phyloP scores from a whole-genome alignment of 2,329 filamentous ascomycete species.

The Cordyceps javanica region DNA sequence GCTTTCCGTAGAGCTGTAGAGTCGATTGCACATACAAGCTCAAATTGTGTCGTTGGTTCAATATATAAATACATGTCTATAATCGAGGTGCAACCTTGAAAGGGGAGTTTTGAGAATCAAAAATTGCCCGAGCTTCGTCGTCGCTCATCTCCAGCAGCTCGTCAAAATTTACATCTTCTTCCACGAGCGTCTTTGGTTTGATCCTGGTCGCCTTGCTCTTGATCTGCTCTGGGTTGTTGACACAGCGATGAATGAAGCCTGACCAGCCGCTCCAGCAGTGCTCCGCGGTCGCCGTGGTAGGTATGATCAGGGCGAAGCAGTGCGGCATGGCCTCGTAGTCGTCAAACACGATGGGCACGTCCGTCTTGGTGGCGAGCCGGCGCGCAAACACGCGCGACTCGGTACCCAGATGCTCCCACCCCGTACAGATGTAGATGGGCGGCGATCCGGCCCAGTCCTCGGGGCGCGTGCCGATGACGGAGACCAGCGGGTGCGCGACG shows the following conservation, averaged over 20 bases:
- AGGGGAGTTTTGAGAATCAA: conserved; percentile 15
- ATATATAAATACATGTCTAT: neutral
- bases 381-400: conserved; percentile 57
- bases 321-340: conserved; percentile 80
- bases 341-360: conserved; percentile 58
- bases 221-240: conserved; percentile 28
- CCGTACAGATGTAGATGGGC: conserved; percentile 62
- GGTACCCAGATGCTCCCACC: conserved; percentile 66
- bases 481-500: conserved; percentile 61
- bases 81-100: conserved; percentile 14
- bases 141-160: conserved; percentile 29
- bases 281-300: conserved; percentile 35
- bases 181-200: conserved; percentile 45
- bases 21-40: no score
- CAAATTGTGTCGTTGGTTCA: no score
- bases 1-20: no score
- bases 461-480: conserved; percentile 45
- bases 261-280: conserved; percentile 52
- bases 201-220: conserved; percentile 38
- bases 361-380: conserved; percentile 44
- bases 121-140: conserved; percentile 14
- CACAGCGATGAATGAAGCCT: conserved; percentile 44
- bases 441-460: conserved; percentile 55
- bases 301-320: conserved; percentile 57
- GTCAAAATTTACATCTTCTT: conserved; percentile 38